phyloP scores from a whole-genome alignment of 225 moss, liverwort and hornwort species.

The Polytrichum commune region DNA sequence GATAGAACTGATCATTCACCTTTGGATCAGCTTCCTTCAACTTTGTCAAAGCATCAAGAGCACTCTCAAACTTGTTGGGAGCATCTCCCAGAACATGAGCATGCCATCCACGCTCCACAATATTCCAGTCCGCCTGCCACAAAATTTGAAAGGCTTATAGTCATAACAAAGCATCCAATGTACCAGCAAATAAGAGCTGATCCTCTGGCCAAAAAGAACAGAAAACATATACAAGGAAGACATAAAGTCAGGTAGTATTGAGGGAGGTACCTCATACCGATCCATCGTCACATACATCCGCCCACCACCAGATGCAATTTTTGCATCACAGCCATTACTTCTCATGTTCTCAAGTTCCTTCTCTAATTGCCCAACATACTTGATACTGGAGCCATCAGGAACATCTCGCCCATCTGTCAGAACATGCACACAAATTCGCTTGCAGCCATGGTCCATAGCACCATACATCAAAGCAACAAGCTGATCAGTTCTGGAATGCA shows the following conservation, averaged over 20 bases:
- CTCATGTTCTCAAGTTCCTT: conserved; percentile 72
- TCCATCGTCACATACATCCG: conserved; percentile 91
- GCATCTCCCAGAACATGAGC: conserved; percentile 81
- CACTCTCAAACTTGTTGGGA: conserved; percentile 70
- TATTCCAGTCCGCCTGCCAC: conserved; percentile 77
- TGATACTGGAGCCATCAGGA: conserved; percentile 74
- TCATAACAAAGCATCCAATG: neutral
- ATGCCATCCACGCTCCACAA: conserved; percentile 85
- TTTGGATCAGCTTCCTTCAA: conserved; percentile 63
- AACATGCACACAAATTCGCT: conserved; percentile 74
- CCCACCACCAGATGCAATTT: conserved; percentile 80
- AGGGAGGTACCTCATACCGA: conserved; percentile 62
- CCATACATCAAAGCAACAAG: conserved; percentile 73
- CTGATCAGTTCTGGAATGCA: conserved; percentile 81
- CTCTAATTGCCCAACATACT: conserved; percentile 66
- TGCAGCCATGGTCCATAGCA: conserved; percentile 69
- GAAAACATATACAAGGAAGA: neutral
- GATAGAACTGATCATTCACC: conserved; percentile 72
- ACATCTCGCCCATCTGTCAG: conserved; percentile 84
- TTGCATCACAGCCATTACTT: conserved; percentile 74
- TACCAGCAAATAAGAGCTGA: neutral
- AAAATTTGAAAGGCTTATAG: neutral
- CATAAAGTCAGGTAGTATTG: neutral
- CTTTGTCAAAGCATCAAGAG: conserved; percentile 75
- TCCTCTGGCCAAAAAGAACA: neutral